Evolutionary conservation across 495 filamentous ascomycete genomes (phyloP).

Genomic region (Xylaria flabelliformis): DNA sequence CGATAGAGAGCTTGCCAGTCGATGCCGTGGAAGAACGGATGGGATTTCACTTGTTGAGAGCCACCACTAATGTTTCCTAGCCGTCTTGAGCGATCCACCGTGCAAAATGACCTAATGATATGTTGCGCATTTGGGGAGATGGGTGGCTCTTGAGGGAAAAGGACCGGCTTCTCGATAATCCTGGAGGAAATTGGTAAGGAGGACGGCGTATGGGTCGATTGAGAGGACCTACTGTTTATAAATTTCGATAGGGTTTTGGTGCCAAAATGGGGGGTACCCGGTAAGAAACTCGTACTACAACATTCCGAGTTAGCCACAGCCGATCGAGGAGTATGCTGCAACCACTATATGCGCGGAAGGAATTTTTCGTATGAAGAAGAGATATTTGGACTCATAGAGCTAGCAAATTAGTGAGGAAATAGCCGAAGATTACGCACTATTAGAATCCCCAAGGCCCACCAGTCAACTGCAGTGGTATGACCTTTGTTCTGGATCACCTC

Average conservation of each 20-base stretch:
- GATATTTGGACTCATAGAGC: neutral
- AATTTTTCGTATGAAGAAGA: neutral
- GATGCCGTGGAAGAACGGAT: conserved; percentile 84
- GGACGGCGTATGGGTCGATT: conserved; percentile 4
- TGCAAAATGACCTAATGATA: conserved; percentile 86
- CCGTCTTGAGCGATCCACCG: conserved; percentile 83
- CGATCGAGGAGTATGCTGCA: neutral
- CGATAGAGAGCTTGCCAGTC: conserved; percentile 86
- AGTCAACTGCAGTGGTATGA: conserved; percentile 96
- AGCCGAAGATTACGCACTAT: conserved; percentile 48
- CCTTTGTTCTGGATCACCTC: conserved; percentile 97
- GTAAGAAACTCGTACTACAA: conserved; percentile 84
- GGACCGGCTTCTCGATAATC: conserved; percentile 76
- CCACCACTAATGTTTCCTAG: conserved; percentile 90
- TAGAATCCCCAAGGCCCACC: conserved; percentile 97
- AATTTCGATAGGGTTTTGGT: conserved; percentile 93
- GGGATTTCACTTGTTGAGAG: conserved; percentile 78
- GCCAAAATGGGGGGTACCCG: conserved; percentile 97
- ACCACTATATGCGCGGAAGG: neutral
- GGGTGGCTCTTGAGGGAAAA: conserved; percentile 65
- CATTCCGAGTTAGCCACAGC: neutral
- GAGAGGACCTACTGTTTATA: conserved; percentile 75
- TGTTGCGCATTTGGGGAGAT: conserved; percentile 80
- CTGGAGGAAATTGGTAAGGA: conserved; percentile 44
- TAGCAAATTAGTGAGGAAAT: neutral